phyloP scores from a whole-genome alignment of 108 stramenopile species.

The Mayamaea pseudoterrestris region DNA sequence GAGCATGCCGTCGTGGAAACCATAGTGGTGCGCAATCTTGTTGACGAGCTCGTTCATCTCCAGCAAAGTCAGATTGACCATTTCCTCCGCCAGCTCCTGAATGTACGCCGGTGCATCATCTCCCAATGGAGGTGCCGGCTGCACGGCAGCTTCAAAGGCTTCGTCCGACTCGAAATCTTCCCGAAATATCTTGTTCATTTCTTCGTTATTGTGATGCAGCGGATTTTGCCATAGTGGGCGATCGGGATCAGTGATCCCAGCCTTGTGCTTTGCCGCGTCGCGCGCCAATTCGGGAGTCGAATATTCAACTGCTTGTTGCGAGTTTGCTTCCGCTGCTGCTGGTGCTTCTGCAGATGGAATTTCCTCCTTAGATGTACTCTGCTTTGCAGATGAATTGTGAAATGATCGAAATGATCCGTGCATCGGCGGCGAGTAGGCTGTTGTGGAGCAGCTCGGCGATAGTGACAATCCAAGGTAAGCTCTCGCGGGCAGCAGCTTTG shows the following conservation, averaged over 20 bases:
- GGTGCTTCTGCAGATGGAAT: no score
- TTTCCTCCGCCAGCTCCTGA: constrained; percentile 52
- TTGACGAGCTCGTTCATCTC: constrained; percentile 66
- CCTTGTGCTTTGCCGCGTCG: constrained; percentile 5
- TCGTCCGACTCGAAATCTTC: constrained; percentile 57
- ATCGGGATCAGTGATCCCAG: constrained; percentile 5
- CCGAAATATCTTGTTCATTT: constrained; percentile 29
- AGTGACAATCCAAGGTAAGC: no score
- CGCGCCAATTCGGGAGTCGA: constrained; percentile 8
- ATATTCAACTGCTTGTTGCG: no score
- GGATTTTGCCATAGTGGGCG: constrained; percentile 65
- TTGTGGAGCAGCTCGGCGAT: no score
- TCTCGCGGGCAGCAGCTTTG: no score
- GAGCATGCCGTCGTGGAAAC: constrained; percentile 46
- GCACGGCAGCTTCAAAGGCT: constrained; percentile 20
- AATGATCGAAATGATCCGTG: no score
- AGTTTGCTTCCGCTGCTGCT: no score
- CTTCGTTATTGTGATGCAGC: constrained; percentile 51
- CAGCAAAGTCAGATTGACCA: constrained; percentile 53
- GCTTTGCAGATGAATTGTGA: no score
- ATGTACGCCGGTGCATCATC: constrained; percentile 39
- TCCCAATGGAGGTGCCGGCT: constrained; percentile 55
- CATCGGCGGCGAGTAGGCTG: no score
- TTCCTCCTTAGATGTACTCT: no score
- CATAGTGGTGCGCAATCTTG: constrained; percentile 65